Conservation (phyloP, 1,284 basidiomycete species). For the Microbotryum saponariae region DNA sequence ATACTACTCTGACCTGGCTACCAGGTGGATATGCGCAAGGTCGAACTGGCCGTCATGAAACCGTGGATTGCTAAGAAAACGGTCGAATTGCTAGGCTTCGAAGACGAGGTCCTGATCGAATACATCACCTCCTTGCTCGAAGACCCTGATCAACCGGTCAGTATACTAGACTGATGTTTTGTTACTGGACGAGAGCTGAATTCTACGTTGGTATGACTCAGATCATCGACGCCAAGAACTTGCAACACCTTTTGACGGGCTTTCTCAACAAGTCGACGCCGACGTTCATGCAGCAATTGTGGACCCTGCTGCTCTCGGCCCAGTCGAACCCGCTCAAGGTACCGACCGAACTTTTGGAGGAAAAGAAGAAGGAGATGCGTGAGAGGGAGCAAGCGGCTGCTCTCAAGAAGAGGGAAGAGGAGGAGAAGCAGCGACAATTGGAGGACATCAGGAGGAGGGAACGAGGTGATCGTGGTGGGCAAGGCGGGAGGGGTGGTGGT, state of each 20-base stretch:
- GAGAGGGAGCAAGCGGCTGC: constrained; percentile 57
- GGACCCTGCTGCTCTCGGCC: constrained; percentile 82
- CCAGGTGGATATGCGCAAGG: constrained; percentile 89
- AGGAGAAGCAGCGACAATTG: constrained; percentile 39
- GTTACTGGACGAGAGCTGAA: neutral
- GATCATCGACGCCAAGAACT: constrained; percentile 85
- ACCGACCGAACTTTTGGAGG: constrained; percentile 85
- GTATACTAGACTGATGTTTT: constrained; percentile 34
- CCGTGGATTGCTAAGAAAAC: constrained; percentile 93
- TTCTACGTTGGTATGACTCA: constrained; percentile 38
- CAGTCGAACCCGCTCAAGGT: constrained; percentile 83
- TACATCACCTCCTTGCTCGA: constrained; percentile 90
- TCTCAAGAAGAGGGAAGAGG: constrained; percentile 49
- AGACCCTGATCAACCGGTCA: constrained; percentile 69
- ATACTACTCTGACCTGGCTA: constrained; percentile 8
- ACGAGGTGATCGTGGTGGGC: constrained; percentile 27
- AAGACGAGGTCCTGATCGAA: constrained; percentile 94
- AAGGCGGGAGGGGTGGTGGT: constrained; percentile 46
- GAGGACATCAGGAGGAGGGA: constrained; percentile 35
- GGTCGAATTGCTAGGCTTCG: constrained; percentile 79
- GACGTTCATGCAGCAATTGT: constrained; percentile 77
- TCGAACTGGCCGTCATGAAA: constrained; percentile 77
- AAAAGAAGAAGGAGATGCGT: constrained; percentile 90
- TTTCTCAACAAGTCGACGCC: constrained; percentile 71
- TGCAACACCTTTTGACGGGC: constrained; percentile 89